Conservation (phyloP, 2,329 filamentous ascomycete genomes). For the Aspergillus aculeatus region DNA sequence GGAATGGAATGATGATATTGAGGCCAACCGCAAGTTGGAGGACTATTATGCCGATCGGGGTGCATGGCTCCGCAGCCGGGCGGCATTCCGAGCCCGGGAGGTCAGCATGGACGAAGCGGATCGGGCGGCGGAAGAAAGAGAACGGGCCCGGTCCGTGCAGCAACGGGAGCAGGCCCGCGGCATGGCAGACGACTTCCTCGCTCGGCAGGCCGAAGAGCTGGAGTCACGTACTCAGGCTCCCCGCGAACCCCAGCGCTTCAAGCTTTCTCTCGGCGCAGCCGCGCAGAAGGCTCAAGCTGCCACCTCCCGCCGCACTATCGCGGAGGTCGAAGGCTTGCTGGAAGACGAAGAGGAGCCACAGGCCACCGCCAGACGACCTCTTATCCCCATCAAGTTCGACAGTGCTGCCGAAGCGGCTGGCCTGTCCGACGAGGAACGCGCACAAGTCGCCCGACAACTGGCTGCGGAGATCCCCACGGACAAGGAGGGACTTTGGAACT, state of each 20-base stretch:
- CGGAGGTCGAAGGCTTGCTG: slow-evolving; percentile 88
- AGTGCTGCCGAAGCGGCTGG: slow-evolving; percentile 62
- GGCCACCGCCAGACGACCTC: slow-evolving; percentile 66
- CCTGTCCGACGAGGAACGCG: slow-evolving; percentile 83
- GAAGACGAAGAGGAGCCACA: slow-evolving; percentile 91
- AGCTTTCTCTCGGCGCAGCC: slow-evolving; percentile 85
- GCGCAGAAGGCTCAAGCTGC: slow-evolving; percentile 68
- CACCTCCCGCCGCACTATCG: slow-evolving; percentile 72
- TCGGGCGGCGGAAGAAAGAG: slow-evolving; percentile 72
- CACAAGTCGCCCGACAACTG: slow-evolving; percentile 75
- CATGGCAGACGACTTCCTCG: slow-evolving; percentile 88
- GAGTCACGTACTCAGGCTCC: slow-evolving; percentile 47
- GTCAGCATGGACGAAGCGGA: slow-evolving; percentile 77
- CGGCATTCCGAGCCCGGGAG: slow-evolving; percentile 70
- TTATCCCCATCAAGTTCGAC: slow-evolving; percentile 81
- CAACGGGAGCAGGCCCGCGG: slow-evolving; percentile 76
- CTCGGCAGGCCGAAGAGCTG: slow-evolving; percentile 77
- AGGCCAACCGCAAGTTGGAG: slow-evolving; percentile 68
- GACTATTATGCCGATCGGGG: slow-evolving; percentile 86
- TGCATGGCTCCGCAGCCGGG: slow-evolving; percentile 80
- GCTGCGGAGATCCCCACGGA: slow-evolving; percentile 88
- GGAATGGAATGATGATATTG: slow-evolving; percentile 89
- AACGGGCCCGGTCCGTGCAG: slow-evolving; percentile 66
- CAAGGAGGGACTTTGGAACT: slow-evolving; percentile 84
- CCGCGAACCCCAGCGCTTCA: slow-evolving; percentile 72